Base-by-base conservation (phyloP, 257 asterid genomes). In the Solanum sejunctum region DNA sequence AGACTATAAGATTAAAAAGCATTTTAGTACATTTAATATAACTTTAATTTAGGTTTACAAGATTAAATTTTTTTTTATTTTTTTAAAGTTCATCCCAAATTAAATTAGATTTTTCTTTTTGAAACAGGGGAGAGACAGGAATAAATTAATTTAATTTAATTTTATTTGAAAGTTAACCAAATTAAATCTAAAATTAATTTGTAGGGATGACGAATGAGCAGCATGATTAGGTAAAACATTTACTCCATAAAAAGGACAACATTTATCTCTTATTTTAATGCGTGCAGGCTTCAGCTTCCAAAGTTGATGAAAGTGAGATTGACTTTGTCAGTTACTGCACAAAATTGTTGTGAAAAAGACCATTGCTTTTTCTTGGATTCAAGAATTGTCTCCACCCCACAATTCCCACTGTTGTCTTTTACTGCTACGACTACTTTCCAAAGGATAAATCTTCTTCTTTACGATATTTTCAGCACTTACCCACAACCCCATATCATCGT, bases 361-460 rank as follows among this genome's bases (percentile, higher is more conserved):
- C 51, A 0, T 45, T 45, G 1, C 11, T 45, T 45, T 45, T 45
- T 8, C 11, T 45, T 45, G n/a, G 66, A 58, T 58, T 86, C 67
- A 83, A 28, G 23, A 86, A 61, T 5, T 67, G 90, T 84, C 43
- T 89, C 89, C 87, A 81, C 86, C 85, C 39, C 86, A 84, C 86
- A 26, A 82, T 84, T 57, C 82, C 80, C 84, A 83, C 13, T 36
- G 26, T 16, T 43, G 49, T 32, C 67, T 85, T 83, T 41, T 82
- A 32, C 17, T 32, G 41, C 12, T 8, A 26, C 18, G 15, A 41
- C 17, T 41, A 60, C 8, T 45, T 57, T 60, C 12, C 61, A 39
- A 10, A 45, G 15, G 15, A 84, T 67, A 26, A 86, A 88, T 89
- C 92, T 88, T 89, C 85, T 80, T 78, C 63, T 86, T 89, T 89